A percentile compares a stretch with the other conserved stretches of the same genome.
These are phyloP conservation scores for Daldinia childiae DNA, from an alignment of 495 filamentous ascomycete genomes.

Conservation along the genomic window DNA sequence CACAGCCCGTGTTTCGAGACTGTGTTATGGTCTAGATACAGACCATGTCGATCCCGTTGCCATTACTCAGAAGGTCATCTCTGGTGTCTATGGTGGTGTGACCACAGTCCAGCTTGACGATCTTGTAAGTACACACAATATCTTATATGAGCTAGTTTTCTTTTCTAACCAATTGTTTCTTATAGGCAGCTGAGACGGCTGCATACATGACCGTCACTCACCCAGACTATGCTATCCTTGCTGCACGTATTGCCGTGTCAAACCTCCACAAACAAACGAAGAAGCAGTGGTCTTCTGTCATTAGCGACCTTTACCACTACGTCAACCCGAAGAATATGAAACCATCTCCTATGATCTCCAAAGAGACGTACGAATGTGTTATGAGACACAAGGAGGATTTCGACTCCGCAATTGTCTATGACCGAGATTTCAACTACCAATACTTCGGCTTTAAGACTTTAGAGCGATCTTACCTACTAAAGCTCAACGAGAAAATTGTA, in stretches of 20 bases:
- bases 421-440: slow-evolving; percentile 99
- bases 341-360: slow-evolving; percentile 89
- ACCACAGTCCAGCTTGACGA: slow-evolving; percentile 96
- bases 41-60: slow-evolving; percentile 98
- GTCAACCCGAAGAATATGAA: slow-evolving; percentile 92
- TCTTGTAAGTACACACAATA: slow-evolving; percentile 69
- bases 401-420: slow-evolving; percentile 98
- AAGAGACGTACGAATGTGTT: slow-evolving; percentile 86
- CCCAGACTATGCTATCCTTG: slow-evolving; percentile 98
- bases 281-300: slow-evolving; percentile 96
- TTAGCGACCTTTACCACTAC: slow-evolving; percentile 94
- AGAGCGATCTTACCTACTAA: slow-evolving; percentile 95
- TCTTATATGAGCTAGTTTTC: not conserved
- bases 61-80: slow-evolving; percentile 99
- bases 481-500: slow-evolving; percentile 90
- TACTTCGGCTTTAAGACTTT: slow-evolving; percentile 99
- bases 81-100: slow-evolving; percentile 98
- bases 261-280: slow-evolving; percentile 99
- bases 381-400: slow-evolving; percentile 96
- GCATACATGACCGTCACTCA: slow-evolving; percentile 99
- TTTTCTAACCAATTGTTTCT: slow-evolving; percentile 14
- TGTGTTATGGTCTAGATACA: slow-evolving; percentile 95
- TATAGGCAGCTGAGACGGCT: slow-evolving; percentile 94
- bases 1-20: slow-evolving; percentile 94
- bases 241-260: slow-evolving; percentile 97